phyloP scores from a whole-genome alignment of 176 grass and related monocot genomes.

The Rhynchospora pubera region DNA sequence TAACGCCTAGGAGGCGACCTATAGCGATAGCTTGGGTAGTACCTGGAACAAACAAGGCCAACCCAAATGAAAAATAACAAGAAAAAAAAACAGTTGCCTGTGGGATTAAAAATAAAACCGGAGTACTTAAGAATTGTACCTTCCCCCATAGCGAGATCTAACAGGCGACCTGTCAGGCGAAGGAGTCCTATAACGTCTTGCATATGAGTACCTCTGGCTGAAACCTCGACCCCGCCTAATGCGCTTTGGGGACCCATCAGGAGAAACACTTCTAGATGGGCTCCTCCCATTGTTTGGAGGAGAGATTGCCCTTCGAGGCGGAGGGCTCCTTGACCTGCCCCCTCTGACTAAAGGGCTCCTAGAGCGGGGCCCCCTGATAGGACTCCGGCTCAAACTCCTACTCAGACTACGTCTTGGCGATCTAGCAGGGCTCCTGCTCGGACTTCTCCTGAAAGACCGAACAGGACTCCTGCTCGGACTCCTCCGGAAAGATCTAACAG shows the following conservation, averaged over 20 bases:
- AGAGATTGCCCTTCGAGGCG: conserved; percentile 46
- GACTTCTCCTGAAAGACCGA: conserved; percentile 52
- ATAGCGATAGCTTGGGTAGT: conserved; percentile 50
- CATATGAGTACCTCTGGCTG: conserved; percentile 83
- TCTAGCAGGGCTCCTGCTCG: conserved; percentile 62
- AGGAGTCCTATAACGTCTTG: conserved; percentile 89
- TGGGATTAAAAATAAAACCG: neutral
- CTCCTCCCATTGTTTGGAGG: conserved; percentile 67
- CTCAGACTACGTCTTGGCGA: conserved; percentile 30
- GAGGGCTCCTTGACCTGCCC: conserved; percentile 68
- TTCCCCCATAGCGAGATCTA: conserved; percentile 61
- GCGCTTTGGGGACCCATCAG: conserved; percentile 80
- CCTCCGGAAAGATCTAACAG: conserved; percentile 33
- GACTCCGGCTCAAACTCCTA: conserved; percentile 38
- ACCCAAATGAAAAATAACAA: neutral
- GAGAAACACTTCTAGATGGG: conserved; percentile 76
- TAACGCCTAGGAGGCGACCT: conserved; percentile 80
- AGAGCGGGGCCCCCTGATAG: conserved; percentile 1
- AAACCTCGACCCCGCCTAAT: conserved; percentile 83
- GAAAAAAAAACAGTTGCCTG: neutral
- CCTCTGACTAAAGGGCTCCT: conserved; percentile 49
- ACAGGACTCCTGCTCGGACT: conserved; percentile 66
- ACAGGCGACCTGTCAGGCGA: conserved; percentile 61
- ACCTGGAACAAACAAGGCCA: conserved; percentile 10
- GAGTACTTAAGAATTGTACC: conserved; percentile 32